phyloP scores from a whole-genome alignment of 371 early-diverging fungal species.

The Parasitella parasitica region DNA sequence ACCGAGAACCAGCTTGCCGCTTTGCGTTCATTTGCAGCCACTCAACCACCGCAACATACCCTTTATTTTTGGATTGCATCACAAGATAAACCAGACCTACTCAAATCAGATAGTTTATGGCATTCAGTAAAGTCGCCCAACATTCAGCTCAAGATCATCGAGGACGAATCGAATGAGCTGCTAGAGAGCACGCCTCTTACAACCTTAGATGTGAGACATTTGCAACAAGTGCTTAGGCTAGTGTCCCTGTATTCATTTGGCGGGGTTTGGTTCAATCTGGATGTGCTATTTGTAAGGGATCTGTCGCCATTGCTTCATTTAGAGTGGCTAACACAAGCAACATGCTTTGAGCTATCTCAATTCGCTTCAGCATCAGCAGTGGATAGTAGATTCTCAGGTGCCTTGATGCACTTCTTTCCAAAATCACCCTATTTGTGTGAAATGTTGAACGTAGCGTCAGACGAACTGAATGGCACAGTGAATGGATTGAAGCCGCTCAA shows the following conservation, averaged over 20 bases:
- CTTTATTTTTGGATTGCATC: conserved; percentile 48
- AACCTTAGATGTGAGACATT: neutral
- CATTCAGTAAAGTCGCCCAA: neutral
- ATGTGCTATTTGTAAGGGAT: conserved; percentile 42
- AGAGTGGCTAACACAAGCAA: conserved; percentile 49
- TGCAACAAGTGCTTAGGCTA: conserved; percentile 22
- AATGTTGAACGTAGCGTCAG: conserved; percentile 21
- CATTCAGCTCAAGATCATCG: conserved; percentile 28
- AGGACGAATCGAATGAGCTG: neutral
- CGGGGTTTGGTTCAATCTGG: conserved; percentile 51
- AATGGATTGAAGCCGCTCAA: neutral
- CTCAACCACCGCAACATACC: conserved; percentile 28
- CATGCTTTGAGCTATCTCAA: conserved; percentile 26
- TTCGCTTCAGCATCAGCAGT: conserved; percentile 23
- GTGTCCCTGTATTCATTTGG: conserved; percentile 36
- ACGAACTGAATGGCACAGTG: conserved; percentile 6
- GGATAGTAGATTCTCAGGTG: conserved; percentile 29
- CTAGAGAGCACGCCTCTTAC: neutral
- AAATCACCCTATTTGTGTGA: conserved; percentile 47
- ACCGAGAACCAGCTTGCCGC: conserved; percentile 31
- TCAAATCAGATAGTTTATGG: conserved; percentile 11
- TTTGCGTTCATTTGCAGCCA: conserved; percentile 43
- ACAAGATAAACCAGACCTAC: conserved; percentile 8
- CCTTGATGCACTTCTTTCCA: conserved; percentile 36
- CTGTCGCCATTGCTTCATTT: conserved; percentile 35